Percentiles rank a stretch among this genome's conserved stretches.
Conservation (phyloP, 805 yeast species). For the Lachancea nothofagi region DNA sequence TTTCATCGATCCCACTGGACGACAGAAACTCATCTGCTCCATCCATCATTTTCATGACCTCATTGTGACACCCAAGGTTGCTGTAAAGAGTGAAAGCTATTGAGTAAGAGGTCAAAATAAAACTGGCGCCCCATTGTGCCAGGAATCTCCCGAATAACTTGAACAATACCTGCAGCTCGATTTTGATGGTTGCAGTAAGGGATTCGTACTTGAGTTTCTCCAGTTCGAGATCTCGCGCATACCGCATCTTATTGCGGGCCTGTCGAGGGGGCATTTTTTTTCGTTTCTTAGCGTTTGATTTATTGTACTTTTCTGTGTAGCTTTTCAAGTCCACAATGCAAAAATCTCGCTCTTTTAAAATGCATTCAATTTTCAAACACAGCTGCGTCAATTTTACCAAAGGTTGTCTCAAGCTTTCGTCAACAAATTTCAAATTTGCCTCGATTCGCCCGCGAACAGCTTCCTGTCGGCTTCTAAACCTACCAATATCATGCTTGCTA, state of each 20-base stretch:
- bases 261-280: constrained; percentile 1
- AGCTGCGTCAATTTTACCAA: constrained; percentile 9
- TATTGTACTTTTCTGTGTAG: neutral
- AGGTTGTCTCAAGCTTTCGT: constrained; percentile 17
- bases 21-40: neutral
- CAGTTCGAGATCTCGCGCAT: constrained; percentile 12
- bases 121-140: constrained; percentile 19
- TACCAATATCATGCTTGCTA: constrained; percentile 1
- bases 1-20: too few species aligned
- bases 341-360: constrained; percentile 1
- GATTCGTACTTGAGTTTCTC: constrained; percentile 15
- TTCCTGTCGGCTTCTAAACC: constrained; percentile 2
- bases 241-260: constrained; percentile 5
- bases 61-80: neutral
- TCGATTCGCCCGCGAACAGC: constrained; percentile 3
- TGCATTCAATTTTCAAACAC: constrained; percentile 7
- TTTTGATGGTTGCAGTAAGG: constrained; percentile 16
- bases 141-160: constrained; percentile 12
- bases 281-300: neutral
- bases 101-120: constrained; percentile 19
- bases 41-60: neutral
- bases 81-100: constrained; percentile 18
- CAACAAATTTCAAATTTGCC: constrained; percentile 15
- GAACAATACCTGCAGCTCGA: constrained; percentile 13
- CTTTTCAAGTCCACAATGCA: constrained; percentile 1